Evolutionary conservation across 1,284 basidiomycete genomes (phyloP).

Genomic region (Ceratobasidium theobromae): DNA sequence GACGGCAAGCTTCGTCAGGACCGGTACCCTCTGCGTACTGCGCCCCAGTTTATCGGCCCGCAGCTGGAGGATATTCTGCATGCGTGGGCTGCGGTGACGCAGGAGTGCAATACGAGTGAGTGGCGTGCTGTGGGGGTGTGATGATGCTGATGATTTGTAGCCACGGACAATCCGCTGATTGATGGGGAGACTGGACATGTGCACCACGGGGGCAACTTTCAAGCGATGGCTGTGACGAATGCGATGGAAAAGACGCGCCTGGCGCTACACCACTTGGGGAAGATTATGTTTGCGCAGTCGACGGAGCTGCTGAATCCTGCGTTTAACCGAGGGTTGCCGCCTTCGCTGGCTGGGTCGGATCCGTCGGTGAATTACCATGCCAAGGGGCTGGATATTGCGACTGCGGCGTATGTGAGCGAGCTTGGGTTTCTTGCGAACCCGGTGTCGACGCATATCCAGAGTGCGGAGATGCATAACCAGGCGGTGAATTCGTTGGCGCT

Average conservation of each 20-base stretch:
- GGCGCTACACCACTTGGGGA: conserved; percentile 78
- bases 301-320: conserved; percentile 79
- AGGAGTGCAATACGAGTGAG: conserved; percentile 88
- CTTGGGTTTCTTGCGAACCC: conserved; percentile 81
- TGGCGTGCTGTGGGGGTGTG: too few species aligned
- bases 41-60: conserved; percentile 84
- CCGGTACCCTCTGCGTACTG: conserved; percentile 74
- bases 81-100: conserved; percentile 62
- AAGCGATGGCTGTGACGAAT: conserved; percentile 83
- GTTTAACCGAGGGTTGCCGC: conserved; percentile 82
- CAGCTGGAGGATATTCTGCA: conserved; percentile 78
- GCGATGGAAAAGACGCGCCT: conserved; percentile 87
- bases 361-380: conserved; percentile 80
- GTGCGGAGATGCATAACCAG: conserved; percentile 87
- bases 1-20: conserved; percentile 71
- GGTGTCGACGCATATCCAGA: conserved; percentile 82
- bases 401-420: conserved; percentile 78
- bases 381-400: conserved; percentile 85
- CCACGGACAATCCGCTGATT: conserved; percentile 74
- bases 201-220: conserved; percentile 86
- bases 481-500: conserved; percentile 74
- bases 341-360: conserved; percentile 78
- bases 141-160: too few species aligned
- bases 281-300: conserved; percentile 79
- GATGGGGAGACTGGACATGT: conserved; percentile 66